Conservation (phyloP, 2,329 filamentous ascomycete genomes). For the Ambrosiella cleistominuta region DNA sequence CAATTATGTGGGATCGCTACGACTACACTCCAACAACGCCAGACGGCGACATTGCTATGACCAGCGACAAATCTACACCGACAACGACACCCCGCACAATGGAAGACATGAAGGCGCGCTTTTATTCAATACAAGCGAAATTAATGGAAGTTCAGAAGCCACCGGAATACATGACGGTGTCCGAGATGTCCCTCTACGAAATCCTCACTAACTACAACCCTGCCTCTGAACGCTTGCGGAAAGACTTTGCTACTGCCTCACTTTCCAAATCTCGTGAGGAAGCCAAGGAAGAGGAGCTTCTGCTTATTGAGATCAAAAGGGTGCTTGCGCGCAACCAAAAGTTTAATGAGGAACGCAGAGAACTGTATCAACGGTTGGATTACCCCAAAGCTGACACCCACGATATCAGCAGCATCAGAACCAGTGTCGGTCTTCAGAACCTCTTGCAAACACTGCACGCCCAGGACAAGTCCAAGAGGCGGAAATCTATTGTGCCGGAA, state of each 20-base stretch:
- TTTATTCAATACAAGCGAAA: conserved; percentile 70
- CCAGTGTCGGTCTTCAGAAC: conserved; percentile 60
- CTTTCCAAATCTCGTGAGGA: conserved; percentile 71
- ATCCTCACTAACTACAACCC: conserved; percentile 77
- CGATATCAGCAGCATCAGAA: conserved; percentile 62
- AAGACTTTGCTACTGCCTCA: conserved; percentile 66
- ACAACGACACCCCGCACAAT: conserved; percentile 37
- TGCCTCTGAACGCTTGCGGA: conserved; percentile 58
- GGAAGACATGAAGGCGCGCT: conserved; percentile 82
- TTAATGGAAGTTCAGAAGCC: conserved; percentile 69
- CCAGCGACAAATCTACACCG: conserved; percentile 29
- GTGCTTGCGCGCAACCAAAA: conserved; percentile 75
- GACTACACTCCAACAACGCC: conserved; percentile 42
- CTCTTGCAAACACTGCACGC: conserved; percentile 69
- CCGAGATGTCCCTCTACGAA: conserved; percentile 70
- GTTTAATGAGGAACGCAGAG: conserved; percentile 73
- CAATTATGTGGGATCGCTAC: conserved; percentile 83
- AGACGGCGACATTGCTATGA: conserved; percentile 27
- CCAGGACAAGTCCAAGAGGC: conserved; percentile 78
- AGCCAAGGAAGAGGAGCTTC: conserved; percentile 75
- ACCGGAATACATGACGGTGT: conserved; percentile 68
- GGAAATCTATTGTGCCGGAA: conserved; percentile 49
- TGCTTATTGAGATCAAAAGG: conserved; percentile 78
- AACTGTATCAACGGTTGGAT: conserved; percentile 74
- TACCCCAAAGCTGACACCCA: conserved; percentile 52